Percentiles rank a stretch among this genome's conserved stretches.
Conservation (phyloP, 169 alveolate genomes). For the Eimeria acervulina region DNA sequence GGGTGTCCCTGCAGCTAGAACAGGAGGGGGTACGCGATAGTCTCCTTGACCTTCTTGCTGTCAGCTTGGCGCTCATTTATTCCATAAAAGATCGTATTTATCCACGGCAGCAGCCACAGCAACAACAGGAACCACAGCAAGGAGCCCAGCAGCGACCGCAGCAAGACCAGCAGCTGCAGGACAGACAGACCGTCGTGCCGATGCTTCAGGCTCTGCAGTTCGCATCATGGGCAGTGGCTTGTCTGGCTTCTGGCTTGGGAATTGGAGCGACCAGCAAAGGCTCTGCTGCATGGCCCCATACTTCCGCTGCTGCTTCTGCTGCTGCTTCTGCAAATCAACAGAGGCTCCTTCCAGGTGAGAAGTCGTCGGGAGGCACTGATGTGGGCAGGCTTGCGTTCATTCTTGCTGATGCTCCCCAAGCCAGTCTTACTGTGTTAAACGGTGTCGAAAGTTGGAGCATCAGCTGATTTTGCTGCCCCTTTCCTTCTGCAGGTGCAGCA, state of each 20-base stretch:
- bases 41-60: slow-evolving; percentile 63
- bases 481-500: background rate
- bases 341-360: background rate
- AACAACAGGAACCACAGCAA: slow-evolving; percentile 30
- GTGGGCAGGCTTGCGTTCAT: background rate
- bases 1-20: slow-evolving; percentile 66
- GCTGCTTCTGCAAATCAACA: background rate
- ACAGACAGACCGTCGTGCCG: slow-evolving; percentile 21
- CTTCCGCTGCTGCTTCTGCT: background rate
- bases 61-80: slow-evolving; percentile 75
- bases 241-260: slow-evolving; percentile 67
- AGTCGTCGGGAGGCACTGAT: background rate
- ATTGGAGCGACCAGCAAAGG: background rate
- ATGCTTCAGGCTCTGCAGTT: slow-evolving; percentile 77
- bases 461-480: background rate
- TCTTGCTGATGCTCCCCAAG: background rate
- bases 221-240: slow-evolving; percentile 74
- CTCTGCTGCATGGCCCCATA: background rate
- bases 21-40: slow-evolving; percentile 74
- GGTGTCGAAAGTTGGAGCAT: background rate
- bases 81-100: slow-evolving; percentile 67
- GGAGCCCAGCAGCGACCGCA: background rate
- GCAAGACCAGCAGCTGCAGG: slow-evolving; percentile 17
- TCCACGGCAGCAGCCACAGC: background rate
- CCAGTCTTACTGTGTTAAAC: background rate